Percentiles rank a stretch among this genome's conserved stretches.
These are phyloP conservation scores for Diaporthe sp. DNA, from an alignment of 2,329 filamentous ascomycete species.

Conservation along the genomic window DNA sequence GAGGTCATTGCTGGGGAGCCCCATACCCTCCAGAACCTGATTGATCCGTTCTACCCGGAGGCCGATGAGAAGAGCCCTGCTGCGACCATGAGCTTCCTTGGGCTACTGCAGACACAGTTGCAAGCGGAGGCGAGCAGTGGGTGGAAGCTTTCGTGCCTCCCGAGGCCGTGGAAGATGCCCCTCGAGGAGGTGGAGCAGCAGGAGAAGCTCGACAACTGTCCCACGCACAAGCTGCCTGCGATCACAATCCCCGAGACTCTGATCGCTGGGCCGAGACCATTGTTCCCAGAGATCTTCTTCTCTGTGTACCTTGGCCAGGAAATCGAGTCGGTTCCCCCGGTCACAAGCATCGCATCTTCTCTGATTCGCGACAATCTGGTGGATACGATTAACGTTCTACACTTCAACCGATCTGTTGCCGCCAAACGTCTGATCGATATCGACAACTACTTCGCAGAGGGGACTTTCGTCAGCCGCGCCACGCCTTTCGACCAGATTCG, in stretches of 20 bases:
- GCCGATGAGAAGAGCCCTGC: constrained; percentile 74
- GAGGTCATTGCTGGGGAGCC: constrained; percentile 93
- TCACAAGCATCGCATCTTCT: constrained; percentile 82
- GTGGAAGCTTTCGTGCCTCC: constrained; percentile 81
- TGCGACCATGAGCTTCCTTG: constrained; percentile 78
- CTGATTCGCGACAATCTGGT: constrained; percentile 87
- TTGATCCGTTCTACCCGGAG: constrained; percentile 85
- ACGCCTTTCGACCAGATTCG: constrained; percentile 92
- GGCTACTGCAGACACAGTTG: constrained; percentile 87
- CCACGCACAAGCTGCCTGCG: constrained; percentile 83
- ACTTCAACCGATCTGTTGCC: constrained; percentile 90
- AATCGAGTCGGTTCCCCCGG: constrained; percentile 87
- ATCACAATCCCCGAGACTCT: constrained; percentile 84
- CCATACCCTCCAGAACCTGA: constrained; percentile 85
- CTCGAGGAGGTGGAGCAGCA: constrained; percentile 72
- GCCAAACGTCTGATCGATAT: constrained; percentile 94
- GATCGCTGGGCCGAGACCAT: constrained; percentile 77
- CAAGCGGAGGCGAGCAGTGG: constrained; percentile 79
- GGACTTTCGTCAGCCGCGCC: constrained; percentile 93
- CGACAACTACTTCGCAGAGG: constrained; percentile 92
- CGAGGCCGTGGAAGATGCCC: constrained; percentile 77
- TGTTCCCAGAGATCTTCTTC: constrained; percentile 95
- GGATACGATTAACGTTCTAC: constrained; percentile 93
- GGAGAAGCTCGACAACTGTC: constrained; percentile 69
- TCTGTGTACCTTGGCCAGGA: constrained; percentile 93